Conservation (phyloP, 2,329 filamentous ascomycete genomes). For the Xylariomycetidae sp. region DNA sequence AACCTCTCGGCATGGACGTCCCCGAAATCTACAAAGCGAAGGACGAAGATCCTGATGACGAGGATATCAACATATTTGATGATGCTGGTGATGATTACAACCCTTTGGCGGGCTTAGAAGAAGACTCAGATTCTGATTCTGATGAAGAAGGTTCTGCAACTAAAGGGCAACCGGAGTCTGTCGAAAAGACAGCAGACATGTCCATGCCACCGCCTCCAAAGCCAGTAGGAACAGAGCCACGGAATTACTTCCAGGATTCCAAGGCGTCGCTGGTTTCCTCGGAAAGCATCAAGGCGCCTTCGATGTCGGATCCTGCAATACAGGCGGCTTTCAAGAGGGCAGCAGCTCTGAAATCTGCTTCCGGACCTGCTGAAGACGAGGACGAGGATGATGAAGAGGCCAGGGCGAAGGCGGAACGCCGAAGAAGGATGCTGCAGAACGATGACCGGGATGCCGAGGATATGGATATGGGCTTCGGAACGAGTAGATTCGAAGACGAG, state of each 20-base stretch:
- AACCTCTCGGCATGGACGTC: conserved; percentile 62
- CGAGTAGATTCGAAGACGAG: conserved; percentile 80
- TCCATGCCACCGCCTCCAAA: conserved; percentile 44
- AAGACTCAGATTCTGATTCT: conserved; percentile 36
- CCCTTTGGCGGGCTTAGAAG: conserved; percentile 55
- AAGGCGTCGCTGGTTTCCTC: conserved; percentile 51
- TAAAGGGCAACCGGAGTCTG: conserved; percentile 13
- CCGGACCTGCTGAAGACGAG: conserved; percentile 33
- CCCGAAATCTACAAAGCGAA: conserved; percentile 53
- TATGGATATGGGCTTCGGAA: conserved; percentile 92
- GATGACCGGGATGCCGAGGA: conserved; percentile 81
- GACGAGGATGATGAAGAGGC: conserved; percentile 39
- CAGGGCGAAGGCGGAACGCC: conserved; percentile 59
- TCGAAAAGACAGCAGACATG: conserved; percentile 19
- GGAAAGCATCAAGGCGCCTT: conserved; percentile 45
- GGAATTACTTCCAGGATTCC: conserved; percentile 61
- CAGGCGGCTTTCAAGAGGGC: conserved; percentile 84
- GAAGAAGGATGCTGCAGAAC: conserved; percentile 68
- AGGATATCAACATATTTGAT: conserved; percentile 62
- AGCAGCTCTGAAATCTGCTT: conserved; percentile 54
- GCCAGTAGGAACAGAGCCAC: conserved; percentile 31
- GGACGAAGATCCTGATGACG: conserved; percentile 44
- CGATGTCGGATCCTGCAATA: conserved; percentile 70
- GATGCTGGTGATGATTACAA: conserved; percentile 64
- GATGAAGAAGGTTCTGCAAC: conserved; percentile 26